These are phyloP conservation scores for Melanomma pulvis-pyrius DNA, from an alignment of 495 filamentous ascomycete genomes.

Conservation along the genomic window DNA sequence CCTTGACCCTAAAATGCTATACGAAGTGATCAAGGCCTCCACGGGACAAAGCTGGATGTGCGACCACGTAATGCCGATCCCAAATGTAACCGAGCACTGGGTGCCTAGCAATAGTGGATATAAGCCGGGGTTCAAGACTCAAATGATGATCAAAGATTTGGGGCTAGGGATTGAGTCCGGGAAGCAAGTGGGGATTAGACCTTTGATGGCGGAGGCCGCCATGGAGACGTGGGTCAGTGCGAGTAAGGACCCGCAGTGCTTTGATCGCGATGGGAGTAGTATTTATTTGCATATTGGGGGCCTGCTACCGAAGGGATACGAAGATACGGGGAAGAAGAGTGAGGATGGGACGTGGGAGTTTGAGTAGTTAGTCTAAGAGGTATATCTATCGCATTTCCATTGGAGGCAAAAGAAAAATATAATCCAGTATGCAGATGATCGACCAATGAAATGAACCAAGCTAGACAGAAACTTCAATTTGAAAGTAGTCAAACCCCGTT, in stretches of 20 bases:
- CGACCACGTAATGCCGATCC: slow-evolving; percentile 47
- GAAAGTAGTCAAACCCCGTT: background rate
- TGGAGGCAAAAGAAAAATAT: background rate
- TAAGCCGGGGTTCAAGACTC: slow-evolving; percentile 48
- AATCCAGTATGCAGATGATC: background rate
- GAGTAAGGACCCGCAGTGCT: slow-evolving; percentile 22
- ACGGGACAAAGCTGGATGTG: slow-evolving; percentile 49
- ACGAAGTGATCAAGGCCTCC: slow-evolving; percentile 46
- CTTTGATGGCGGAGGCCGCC: slow-evolving; percentile 34
- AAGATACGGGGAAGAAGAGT: slow-evolving; percentile 26
- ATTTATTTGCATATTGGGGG: slow-evolving; percentile 36
- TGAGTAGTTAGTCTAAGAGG: background rate
- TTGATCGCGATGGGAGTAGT: slow-evolving; percentile 34
- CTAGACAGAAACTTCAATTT: background rate
- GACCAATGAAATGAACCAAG: background rate
- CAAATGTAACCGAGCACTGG: slow-evolving; percentile 42
- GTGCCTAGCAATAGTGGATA: slow-evolving; percentile 49
- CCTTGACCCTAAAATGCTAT: slow-evolving; percentile 46
- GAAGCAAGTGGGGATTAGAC: slow-evolving; percentile 23
- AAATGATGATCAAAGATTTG: slow-evolving; percentile 43
- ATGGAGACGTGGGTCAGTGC: slow-evolving; percentile 27
- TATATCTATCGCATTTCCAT: background rate
- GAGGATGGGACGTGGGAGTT: slow-evolving; percentile 30
- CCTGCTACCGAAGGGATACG: slow-evolving; percentile 24
- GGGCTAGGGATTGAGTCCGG: slow-evolving; percentile 31